These are phyloP conservation scores for Backusella liffmaniae DNA, from an alignment of 192 early-diverging fungal genomes.

Conservation along the genomic window DNA sequence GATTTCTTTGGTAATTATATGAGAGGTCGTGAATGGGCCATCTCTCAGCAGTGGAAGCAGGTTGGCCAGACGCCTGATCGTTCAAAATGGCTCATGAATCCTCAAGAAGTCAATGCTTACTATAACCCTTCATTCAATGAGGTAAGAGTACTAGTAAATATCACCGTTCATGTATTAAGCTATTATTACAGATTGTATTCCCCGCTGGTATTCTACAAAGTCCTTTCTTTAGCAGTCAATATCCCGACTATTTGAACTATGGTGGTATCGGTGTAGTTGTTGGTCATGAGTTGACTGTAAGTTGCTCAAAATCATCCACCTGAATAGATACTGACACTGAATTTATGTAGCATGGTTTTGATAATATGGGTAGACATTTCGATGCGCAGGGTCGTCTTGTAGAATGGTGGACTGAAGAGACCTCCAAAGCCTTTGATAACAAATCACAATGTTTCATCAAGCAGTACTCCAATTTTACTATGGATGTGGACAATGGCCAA, in stretches of 20 bases:
- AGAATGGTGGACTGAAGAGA: slow-evolving; percentile 72
- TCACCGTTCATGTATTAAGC: not conserved
- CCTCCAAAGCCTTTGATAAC: slow-evolving; percentile 47
- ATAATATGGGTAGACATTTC: slow-evolving; percentile 47
- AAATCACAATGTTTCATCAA: slow-evolving; percentile 60
- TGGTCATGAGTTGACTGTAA: slow-evolving; percentile 52
- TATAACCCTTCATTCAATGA: slow-evolving; percentile 48
- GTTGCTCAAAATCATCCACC: not conserved
- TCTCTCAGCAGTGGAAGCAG: slow-evolving; percentile 27
- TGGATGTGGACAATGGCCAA: slow-evolving; percentile 39
- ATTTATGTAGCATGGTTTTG: slow-evolving; percentile 48
- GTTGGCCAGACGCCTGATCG: slow-evolving; percentile 35
- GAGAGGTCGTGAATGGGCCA: slow-evolving; percentile 13
- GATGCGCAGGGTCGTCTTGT: slow-evolving; percentile 37
- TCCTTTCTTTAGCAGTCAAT: slow-evolving; percentile 46
- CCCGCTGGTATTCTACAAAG: slow-evolving; percentile 56
- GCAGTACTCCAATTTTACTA: slow-evolving; percentile 57
- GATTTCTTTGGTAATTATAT: slow-evolving; percentile 48
- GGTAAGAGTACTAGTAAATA: slow-evolving; percentile 6
- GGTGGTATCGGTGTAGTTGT: slow-evolving; percentile 61
- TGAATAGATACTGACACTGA: too few species aligned
- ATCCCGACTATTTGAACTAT: slow-evolving; percentile 61
- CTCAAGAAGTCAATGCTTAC: slow-evolving; percentile 56
- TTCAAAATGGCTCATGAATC: slow-evolving; percentile 40
- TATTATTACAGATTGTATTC: slow-evolving; percentile 37